Percentiles rank a stretch among this genome's conserved stretches.
These are phyloP conservation scores for Lasiosphaeriaceae sp. DNA, from an alignment of 495 filamentous ascomycete genomes.

Conservation along the genomic window DNA sequence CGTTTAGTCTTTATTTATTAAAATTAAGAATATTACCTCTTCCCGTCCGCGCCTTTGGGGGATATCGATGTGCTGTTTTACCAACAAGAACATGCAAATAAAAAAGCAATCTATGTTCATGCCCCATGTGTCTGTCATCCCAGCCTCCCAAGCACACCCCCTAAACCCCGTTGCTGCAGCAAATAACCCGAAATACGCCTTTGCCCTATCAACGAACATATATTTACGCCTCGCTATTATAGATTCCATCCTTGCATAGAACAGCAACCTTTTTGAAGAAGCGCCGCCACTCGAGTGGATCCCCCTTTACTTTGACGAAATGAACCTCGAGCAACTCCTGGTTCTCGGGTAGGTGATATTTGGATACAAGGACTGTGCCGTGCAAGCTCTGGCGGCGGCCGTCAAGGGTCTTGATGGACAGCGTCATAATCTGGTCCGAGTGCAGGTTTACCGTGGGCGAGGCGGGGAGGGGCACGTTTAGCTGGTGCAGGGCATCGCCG, in stretches of 20 bases:
- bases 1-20: no score
- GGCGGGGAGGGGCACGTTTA: conserved; percentile 71
- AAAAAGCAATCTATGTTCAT: no score
- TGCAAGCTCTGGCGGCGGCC: conserved; percentile 73
- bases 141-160: no score
- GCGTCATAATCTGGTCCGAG: conserved; percentile 52
- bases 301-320: conserved; percentile 92
- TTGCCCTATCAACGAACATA: neutral
- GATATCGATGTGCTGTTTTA: no score
- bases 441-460: conserved; percentile 25
- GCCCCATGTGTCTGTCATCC: no score
- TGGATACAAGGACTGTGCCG: conserved; percentile 80
- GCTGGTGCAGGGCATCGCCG: conserved; percentile 72
- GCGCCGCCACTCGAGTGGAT: conserved; percentile 93
- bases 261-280: conserved; percentile 93
- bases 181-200: neutral
- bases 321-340: conserved; percentile 71
- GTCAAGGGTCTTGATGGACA: conserved; percentile 74
- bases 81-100: no score
- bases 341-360: conserved; percentile 40
- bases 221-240: conserved; percentile 38
- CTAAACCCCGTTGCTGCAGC: neutral
- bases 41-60: no score
- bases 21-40: no score
- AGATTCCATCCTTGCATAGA: conserved; percentile 77